A percentile compares a stretch with the other conserved stretches of the same genome.
phyloP scores from a whole-genome alignment of 257 asterid genomes.

The Nicotiana attenuata region DNA sequence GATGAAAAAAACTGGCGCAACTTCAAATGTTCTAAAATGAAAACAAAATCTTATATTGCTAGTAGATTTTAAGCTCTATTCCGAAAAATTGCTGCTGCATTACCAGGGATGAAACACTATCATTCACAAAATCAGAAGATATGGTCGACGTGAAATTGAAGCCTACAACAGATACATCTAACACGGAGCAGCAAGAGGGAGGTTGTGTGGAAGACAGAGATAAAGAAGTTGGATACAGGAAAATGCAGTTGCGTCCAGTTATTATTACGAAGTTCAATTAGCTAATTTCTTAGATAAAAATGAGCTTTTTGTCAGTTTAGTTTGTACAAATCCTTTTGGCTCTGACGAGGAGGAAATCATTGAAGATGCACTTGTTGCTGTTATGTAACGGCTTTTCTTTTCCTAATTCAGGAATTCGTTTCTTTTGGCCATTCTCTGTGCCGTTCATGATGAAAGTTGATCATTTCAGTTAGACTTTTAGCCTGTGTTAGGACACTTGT shows the following conservation, averaged over 20 bases:
- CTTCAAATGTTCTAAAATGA: neutral
- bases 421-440: neutral
- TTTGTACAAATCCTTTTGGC: neutral
- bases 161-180: constrained; percentile 47
- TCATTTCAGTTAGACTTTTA: neutral
- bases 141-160: constrained; percentile 81
- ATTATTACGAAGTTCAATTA: neutral
- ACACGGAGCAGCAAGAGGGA: constrained; percentile 73
- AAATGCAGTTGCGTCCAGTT: neutral
- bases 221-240: neutral
- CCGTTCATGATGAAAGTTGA: neutral
- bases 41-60: too few relatives aligned
- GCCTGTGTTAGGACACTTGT: neutral
- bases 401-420: neutral
- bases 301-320: neutral
- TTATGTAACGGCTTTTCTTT: neutral
- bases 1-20: neutral
- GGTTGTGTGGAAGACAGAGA: constrained; percentile 34
- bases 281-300: neutral
- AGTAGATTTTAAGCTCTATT: constrained; percentile 37
- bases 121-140: constrained; percentile 65
- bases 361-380: neutral
- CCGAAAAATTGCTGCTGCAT: constrained; percentile 76
- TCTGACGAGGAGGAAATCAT: neutral
- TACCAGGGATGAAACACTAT: constrained; percentile 72